Evolutionary conservation across 352 stramenopile species (phyloP).

Genomic region (Phytophthora cajani): DNA sequence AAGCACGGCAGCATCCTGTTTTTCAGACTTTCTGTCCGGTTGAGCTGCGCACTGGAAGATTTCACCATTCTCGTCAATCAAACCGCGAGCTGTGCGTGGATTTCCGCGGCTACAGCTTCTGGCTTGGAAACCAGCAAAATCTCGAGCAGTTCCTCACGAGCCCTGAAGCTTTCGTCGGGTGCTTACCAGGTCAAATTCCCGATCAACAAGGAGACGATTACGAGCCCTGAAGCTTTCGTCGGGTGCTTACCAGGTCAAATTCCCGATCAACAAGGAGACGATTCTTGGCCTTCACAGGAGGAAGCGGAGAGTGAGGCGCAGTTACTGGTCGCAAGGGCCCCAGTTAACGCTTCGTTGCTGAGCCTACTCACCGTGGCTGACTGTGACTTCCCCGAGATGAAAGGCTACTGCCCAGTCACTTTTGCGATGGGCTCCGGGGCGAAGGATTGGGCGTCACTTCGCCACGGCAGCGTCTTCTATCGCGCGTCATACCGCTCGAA

Average conservation of each 20-base stretch:
- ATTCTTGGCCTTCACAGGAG: slow-evolving; percentile 24
- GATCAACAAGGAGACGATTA: slow-evolving; percentile 12
- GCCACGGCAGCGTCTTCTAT: slow-evolving; percentile 61
- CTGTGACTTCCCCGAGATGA: slow-evolving; percentile 75
- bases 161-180: slow-evolving; percentile 46
- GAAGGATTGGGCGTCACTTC: slow-evolving; percentile 44
- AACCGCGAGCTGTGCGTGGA: slow-evolving; percentile 56
- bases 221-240: slow-evolving; percentile 44
- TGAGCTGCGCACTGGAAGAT: slow-evolving; percentile 48
- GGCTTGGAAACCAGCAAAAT: slow-evolving; percentile 48
- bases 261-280: slow-evolving; percentile 10
- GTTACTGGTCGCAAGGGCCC: slow-evolving; percentile 40
- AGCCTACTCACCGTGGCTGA: slow-evolving; percentile 68
- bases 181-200: slow-evolving; percentile 16
- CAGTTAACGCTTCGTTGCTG: slow-evolving; percentile 67
- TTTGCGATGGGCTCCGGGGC: slow-evolving; percentile 53
- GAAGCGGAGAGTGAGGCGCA: slow-evolving; percentile 42
- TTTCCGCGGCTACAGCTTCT: slow-evolving; percentile 44
- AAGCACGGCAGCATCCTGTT: slow-evolving; percentile 35
- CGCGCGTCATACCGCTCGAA: slow-evolving; percentile 63
- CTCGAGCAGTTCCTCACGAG: slow-evolving; percentile 40
- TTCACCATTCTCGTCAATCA: slow-evolving; percentile 32
- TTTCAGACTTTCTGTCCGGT: slow-evolving; percentile 71
- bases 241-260: slow-evolving; percentile 21
- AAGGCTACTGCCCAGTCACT: slow-evolving; percentile 79